Evolutionary conservation across 139 green algal genomes (phyloP).

Genomic region (Coccomyxa sp.): DNA sequence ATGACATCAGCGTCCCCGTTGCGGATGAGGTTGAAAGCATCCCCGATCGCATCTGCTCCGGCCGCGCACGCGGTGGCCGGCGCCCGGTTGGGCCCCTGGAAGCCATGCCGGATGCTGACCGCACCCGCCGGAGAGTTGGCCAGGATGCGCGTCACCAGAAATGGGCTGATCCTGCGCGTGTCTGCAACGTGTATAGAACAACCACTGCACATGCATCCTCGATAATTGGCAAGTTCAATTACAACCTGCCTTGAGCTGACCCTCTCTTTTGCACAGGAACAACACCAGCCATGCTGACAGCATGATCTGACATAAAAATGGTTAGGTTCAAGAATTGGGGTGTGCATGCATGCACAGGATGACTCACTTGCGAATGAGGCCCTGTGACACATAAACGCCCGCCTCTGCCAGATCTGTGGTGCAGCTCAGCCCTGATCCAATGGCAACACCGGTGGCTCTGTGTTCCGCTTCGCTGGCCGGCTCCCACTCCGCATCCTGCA

Average conservation of each 20-base stretch:
- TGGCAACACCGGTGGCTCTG: slow-evolving; percentile 65
- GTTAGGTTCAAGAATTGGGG: background rate
- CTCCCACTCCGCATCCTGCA: slow-evolving; percentile 58
- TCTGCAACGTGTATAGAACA: too few species aligned
- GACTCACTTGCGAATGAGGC: slow-evolving; percentile 33
- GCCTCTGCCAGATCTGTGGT: slow-evolving; percentile 72
- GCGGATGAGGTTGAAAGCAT: slow-evolving; percentile 80
- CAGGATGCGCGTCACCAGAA: slow-evolving; percentile 89
- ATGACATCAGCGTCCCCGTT: slow-evolving; percentile 84
- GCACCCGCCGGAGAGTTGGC: slow-evolving; percentile 88
- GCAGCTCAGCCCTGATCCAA: slow-evolving; percentile 87
- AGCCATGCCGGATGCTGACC: slow-evolving; percentile 74
- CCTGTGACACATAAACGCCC: slow-evolving; percentile 45
- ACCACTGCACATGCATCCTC: too few species aligned
- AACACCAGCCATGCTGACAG: too few species aligned
- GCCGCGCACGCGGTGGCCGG: slow-evolving; percentile 68
- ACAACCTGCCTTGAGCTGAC: too few species aligned
- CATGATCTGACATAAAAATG: too few species aligned
- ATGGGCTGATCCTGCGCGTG: slow-evolving; percentile 66
- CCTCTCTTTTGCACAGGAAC: too few species aligned
- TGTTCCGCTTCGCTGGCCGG: slow-evolving; percentile 16
- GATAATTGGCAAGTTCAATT: too few species aligned
- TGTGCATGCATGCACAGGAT: background rate
- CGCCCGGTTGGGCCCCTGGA: slow-evolving; percentile 77
- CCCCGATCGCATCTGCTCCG: slow-evolving; percentile 64